These are phyloP conservation scores for Pythium folliculosum DNA, from an alignment of 352 stramenopile genomes.

Conservation along the genomic window DNA sequence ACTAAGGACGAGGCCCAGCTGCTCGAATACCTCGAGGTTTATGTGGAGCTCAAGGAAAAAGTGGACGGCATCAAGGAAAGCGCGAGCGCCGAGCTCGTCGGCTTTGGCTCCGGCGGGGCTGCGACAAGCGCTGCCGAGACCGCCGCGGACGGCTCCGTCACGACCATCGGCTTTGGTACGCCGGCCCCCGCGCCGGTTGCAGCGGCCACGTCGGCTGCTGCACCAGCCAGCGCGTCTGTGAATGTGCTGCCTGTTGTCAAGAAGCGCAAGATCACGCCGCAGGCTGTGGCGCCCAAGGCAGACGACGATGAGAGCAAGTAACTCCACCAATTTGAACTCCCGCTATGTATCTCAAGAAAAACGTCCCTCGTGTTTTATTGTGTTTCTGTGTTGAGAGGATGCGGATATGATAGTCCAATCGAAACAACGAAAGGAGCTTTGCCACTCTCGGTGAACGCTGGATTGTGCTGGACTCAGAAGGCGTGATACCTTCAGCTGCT, in stretches of 20 bases:
- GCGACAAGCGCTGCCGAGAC: constrained; percentile 17
- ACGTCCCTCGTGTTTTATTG: not conserved
- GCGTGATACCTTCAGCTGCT: constrained; percentile 27
- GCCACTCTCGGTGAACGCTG: too few relatives aligned
- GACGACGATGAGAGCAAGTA: constrained; percentile 16
- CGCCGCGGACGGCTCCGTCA: constrained; percentile 35
- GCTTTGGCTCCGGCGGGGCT: not conserved
- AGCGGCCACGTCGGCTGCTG: not conserved
- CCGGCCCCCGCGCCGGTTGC: constrained; percentile 19
- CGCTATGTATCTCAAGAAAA: not conserved
- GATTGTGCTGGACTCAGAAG: too few relatives aligned
- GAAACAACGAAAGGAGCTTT: too few relatives aligned
- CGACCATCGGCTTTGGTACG: constrained; percentile 72
- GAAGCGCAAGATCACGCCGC: constrained; percentile 55
- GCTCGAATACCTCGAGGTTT: constrained; percentile 85
- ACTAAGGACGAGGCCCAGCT: constrained; percentile 49
- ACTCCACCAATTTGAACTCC: not conserved
- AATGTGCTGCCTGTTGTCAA: constrained; percentile 76
- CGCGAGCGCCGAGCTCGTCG: constrained; percentile 29
- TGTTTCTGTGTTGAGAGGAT: too few relatives aligned
- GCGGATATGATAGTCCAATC: too few relatives aligned
- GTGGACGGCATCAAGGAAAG: constrained; percentile 76
- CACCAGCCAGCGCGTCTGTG: constrained; percentile 29
- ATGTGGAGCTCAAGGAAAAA: constrained; percentile 86
- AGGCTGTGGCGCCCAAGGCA: constrained; percentile 12